Base-by-base conservation (phyloP, 2,329 filamentous ascomycete species). In the Colletotrichum tanaceti region DNA sequence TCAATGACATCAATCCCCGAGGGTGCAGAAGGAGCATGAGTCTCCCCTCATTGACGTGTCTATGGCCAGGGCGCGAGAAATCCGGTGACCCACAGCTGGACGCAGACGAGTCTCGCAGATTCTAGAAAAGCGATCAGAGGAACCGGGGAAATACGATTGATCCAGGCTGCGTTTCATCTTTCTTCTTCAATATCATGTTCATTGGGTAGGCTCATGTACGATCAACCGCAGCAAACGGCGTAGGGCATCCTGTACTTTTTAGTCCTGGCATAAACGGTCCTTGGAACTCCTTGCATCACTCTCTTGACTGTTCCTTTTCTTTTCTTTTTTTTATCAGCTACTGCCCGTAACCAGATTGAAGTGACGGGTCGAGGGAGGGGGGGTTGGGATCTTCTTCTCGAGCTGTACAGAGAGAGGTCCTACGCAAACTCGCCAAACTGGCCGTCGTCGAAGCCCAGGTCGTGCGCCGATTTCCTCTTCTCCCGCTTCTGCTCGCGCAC, bases 391-490 rank as follows among this genome's bases (percentile, higher is more conserved):
- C 43, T 3, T 32, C 39, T 24, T 58, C 22, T 24, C 2, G 24
- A 20, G 7, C 32, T 35, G 32, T 35, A 35, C 32, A 35, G 3
- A n/a, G 11, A n/a, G 32, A 72, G 7, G 32, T 10, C 71, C 46
- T 66, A 89, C 55, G 86, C 86, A 81, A 97, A 97, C 79, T 97
- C 93, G 22, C 93, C 93, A 86, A 94, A 94, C 75, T 95, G 91
- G 1, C 93, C 93, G 77, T 97, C 92, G 75, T 97, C 93, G 74
- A 96, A 96, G 0, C 93, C 93, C 72, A 95, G 75, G 67, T 93
- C 90, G 75, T 90, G 83, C 5, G 85, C 81, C 14, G 87, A 85
- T 74, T 80, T 81, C 74, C 82, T 84, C 77, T 83, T 85, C 74
- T 80, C 78, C 74, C 86, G 83, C 79, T 88, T 86, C 78, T 89